A percentile compares a stretch with the other conserved stretches of the same genome.
Evolutionary conservation across 192 early-diverging fungal species (phyloP).

Genomic region (Backusella australiensis): DNA sequence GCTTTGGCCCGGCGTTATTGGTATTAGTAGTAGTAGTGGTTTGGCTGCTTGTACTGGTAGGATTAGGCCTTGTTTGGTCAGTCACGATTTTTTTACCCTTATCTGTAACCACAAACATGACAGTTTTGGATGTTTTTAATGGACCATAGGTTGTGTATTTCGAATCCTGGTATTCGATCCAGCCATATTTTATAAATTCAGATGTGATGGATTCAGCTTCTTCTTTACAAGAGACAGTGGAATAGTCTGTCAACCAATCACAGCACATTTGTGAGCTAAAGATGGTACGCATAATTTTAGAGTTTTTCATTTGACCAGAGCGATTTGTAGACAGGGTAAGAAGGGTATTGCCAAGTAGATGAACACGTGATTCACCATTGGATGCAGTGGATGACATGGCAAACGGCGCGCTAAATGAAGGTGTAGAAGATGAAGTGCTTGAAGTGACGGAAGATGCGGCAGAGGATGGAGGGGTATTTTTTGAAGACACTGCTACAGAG

Average conservation of each 20-base stretch:
- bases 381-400: conserved; percentile 4
- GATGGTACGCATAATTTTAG: conserved; percentile 8
- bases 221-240: conserved; percentile 44
- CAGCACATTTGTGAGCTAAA: conserved; percentile 27
- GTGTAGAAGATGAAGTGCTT: conserved; percentile 7
- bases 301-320: not conserved
- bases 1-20: not conserved
- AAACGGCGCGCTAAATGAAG: conserved; percentile 14
- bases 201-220: conserved; percentile 44
- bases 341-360: conserved; percentile 4
- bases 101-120: conserved; percentile 15
- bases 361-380: conserved; percentile 1
- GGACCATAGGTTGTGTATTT: not conserved
- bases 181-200: conserved; percentile 43
- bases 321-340: not conserved
- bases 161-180: conserved; percentile 37
- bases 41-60: not conserved
- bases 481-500: not conserved
- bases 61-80: not conserved
- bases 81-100: conserved; percentile 8
- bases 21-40: not conserved
- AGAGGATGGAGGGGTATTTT: not conserved
- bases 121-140: conserved; percentile 5
- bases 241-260: conserved; percentile 53
- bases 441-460: conserved; percentile 2